Evolutionary conservation across 2,329 filamentous ascomycete genomes (phyloP).

Genomic region (Aspergillus tamarii): DNA sequence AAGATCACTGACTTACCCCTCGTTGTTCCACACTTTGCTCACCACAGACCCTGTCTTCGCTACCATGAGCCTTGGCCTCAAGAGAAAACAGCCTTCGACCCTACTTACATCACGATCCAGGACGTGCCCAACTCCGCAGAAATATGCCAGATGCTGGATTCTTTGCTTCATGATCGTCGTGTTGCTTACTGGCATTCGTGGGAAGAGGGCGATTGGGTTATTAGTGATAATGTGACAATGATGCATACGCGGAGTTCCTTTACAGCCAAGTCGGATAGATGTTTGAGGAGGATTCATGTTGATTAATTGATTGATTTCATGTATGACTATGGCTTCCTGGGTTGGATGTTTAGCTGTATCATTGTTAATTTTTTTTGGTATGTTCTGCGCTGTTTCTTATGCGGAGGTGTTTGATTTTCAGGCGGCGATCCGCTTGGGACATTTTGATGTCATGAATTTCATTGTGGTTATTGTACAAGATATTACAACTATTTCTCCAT

Average conservation of each 20-base stretch:
- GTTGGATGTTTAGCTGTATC: not conserved
- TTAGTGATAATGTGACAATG: slow-evolving; percentile 53
- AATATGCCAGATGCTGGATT: slow-evolving; percentile 38
- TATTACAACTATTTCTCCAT: slow-evolving; percentile 30
- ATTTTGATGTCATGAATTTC: not conserved
- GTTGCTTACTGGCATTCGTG: slow-evolving; percentile 56
- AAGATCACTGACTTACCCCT: slow-evolving; percentile 51
- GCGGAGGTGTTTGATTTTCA: not conserved
- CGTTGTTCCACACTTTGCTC: slow-evolving; percentile 51
- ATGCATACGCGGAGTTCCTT: slow-evolving; percentile 23
- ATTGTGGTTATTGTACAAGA: slow-evolving; percentile 3
- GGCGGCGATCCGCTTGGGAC: no score
- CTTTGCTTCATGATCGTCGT: slow-evolving; percentile 53
- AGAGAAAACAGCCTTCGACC: slow-evolving; percentile 52
- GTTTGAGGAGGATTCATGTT: slow-evolving; percentile 11
- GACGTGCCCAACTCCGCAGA: slow-evolving; percentile 42
- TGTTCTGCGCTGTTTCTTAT: not conserved
- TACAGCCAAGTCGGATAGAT: slow-evolving; percentile 4
- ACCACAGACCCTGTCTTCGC: slow-evolving; percentile 53
- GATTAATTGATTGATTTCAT: not conserved
- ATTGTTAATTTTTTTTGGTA: not conserved
- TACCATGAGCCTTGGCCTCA: slow-evolving; percentile 61
- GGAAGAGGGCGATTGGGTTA: slow-evolving; percentile 58
- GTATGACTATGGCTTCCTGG: not conserved
- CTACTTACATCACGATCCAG: slow-evolving; percentile 1